A percentile compares a stretch with the other conserved stretches of the same genome.
Evolutionary conservation across 345 rosid species (phyloP).

Genomic region (Populus nigra): DNA sequence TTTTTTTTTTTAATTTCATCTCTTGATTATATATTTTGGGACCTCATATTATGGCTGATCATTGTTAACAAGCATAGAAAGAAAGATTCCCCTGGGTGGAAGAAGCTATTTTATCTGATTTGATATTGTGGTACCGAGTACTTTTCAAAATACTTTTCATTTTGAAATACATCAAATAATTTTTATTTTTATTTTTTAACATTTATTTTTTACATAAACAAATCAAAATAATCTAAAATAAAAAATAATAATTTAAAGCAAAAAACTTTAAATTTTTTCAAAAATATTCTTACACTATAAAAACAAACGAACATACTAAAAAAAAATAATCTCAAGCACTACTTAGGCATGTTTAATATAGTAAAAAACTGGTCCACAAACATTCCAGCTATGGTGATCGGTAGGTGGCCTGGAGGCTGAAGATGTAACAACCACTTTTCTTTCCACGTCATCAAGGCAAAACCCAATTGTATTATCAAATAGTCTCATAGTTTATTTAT

Average conservation of each 20-base stretch:
- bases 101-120: neutral
- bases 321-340: neutral
- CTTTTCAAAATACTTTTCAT: too few relatives aligned
- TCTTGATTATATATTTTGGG: neutral
- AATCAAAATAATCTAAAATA: too few relatives aligned
- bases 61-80: neutral
- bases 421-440: neutral
- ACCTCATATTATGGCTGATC: neutral
- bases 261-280: too few relatives aligned
- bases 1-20: too few relatives aligned
- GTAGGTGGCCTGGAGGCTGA: neutral
- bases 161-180: too few relatives aligned
- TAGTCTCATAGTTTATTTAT: too few relatives aligned
- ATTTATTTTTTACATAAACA: too few relatives aligned
- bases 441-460: neutral
- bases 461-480: neutral
- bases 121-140: accelerated
- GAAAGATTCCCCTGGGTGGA: neutral
- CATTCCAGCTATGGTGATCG: neutral
- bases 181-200: too few relatives aligned
- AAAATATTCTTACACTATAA: too few relatives aligned
- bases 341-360: neutral
- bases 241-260: too few relatives aligned
- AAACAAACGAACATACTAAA: too few relatives aligned
- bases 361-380: neutral